A percentile compares a stretch with the other conserved stretches of the same genome.
Evolutionary conservation across 2,329 filamentous ascomycete genomes (phyloP).

Genomic region (Colletotrichum caudatum): DNA sequence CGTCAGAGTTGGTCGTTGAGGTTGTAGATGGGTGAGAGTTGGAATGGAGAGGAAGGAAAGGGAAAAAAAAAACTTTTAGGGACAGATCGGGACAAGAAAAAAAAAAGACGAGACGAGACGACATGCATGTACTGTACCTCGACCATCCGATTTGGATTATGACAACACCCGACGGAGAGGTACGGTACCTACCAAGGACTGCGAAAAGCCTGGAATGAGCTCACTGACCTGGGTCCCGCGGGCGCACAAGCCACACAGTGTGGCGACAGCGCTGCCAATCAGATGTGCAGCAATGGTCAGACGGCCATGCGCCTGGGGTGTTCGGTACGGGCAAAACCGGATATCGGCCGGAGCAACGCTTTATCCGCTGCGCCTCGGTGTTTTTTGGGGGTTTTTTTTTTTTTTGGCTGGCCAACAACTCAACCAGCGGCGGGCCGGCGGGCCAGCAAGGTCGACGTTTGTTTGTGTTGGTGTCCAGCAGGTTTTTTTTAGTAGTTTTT

Average conservation of each 20-base stretch:
- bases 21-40: slow-evolving; percentile 20
- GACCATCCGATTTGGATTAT: slow-evolving; percentile 55
- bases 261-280: slow-evolving; percentile 54
- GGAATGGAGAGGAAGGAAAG: slow-evolving; percentile 20
- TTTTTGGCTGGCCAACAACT: slow-evolving; percentile 6
- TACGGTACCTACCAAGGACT: slow-evolving; percentile 7
- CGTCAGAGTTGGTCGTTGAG: slow-evolving; percentile 33
- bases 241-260: slow-evolving; percentile 50
- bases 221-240: slow-evolving; percentile 42
- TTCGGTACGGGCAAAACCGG: slow-evolving; percentile 41
- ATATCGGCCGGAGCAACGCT: slow-evolving; percentile 36
- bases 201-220: slow-evolving; percentile 46
- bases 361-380: slow-evolving; percentile 37
- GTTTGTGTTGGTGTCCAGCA: slow-evolving; percentile 10
- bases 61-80: slow-evolving; percentile 43
- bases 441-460: neutral
- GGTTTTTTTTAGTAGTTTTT: too few relatives aligned
- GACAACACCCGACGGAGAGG: slow-evolving; percentile 50
- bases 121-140: slow-evolving; percentile 39
- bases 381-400: neutral
- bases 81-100: slow-evolving; percentile 44
- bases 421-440: slow-evolving; percentile 26
- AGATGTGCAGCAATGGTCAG: slow-evolving; percentile 42
- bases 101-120: slow-evolving; percentile 46
- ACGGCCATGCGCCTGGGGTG: slow-evolving; percentile 30